Conservation (phyloP, 2,329 filamentous ascomycete genomes). For the Pestalotiopsis sp. region DNA sequence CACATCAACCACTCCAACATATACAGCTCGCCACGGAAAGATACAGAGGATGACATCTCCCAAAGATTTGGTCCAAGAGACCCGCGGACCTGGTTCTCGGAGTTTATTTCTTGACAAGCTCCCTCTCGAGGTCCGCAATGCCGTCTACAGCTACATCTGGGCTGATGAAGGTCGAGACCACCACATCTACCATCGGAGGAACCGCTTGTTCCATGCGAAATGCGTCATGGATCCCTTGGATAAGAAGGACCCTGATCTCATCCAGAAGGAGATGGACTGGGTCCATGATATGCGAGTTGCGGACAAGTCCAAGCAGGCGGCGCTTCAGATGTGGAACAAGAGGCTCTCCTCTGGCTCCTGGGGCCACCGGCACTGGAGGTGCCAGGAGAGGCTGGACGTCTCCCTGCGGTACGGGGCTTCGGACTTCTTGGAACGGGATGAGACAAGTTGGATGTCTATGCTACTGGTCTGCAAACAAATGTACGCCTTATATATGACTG, state of each 20-base stretch:
- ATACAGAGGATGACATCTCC: background rate
- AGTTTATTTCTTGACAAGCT: constrained; percentile 3
- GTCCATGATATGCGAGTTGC: constrained; percentile 17
- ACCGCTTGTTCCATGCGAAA: background rate
- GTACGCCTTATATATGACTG: constrained; percentile 21
- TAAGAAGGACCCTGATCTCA: constrained; percentile 7
- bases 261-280: constrained; percentile 24
- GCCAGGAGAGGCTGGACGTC: constrained; percentile 27
- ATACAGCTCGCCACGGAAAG: background rate
- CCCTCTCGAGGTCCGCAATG: constrained; percentile 11
- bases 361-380: constrained; percentile 35
- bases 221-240: constrained; percentile 8
- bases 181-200: constrained; percentile 2
- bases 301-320: constrained; percentile 10
- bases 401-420: background rate
- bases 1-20: background rate
- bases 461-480: constrained; percentile 34
- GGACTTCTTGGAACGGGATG: background rate
- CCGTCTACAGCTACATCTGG: constrained; percentile 11
- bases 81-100: too few species aligned
- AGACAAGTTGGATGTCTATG: constrained; percentile 14
- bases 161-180: background rate
- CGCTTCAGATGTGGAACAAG: constrained; percentile 30
- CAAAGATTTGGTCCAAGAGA: background rate
- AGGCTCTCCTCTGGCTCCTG: constrained; percentile 29